phyloP scores from a whole-genome alignment of 108 stramenopile species.

The Hondaea fermentalgiana region DNA sequence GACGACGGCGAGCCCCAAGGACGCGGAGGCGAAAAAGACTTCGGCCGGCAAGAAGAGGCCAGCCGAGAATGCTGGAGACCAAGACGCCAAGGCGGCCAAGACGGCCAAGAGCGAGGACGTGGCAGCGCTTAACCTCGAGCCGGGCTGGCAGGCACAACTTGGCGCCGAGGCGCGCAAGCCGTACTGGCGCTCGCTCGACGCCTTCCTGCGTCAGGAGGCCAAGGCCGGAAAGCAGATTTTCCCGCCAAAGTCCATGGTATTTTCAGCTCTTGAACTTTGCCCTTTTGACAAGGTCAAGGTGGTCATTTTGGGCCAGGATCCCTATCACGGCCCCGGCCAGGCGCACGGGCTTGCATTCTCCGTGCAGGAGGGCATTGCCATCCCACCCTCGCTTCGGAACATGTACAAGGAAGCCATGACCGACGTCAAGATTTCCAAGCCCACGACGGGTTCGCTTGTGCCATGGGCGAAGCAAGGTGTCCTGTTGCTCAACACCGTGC shows the following conservation, averaged over 20 bases:
- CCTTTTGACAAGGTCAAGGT: slow-evolving; percentile 73
- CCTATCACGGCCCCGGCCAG: slow-evolving; percentile 84
- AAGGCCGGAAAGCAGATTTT: slow-evolving; percentile 48
- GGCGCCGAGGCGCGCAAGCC: slow-evolving; percentile 28
- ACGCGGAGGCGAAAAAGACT: too few species aligned
- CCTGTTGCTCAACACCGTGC: slow-evolving; percentile 81
- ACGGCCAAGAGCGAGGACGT: not conserved
- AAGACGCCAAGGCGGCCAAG: not conserved
- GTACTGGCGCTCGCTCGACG: slow-evolving; percentile 35
- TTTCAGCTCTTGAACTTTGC: slow-evolving; percentile 77
- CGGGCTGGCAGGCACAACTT: slow-evolving; percentile 3
- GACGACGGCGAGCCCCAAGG: too few species aligned
- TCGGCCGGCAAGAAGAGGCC: too few species aligned
- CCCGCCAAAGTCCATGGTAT: slow-evolving; percentile 69
- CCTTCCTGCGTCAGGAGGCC: slow-evolving; percentile 29
- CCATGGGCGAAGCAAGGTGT: slow-evolving; percentile 88
- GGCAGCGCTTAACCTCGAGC: not conserved
- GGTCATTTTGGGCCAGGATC: slow-evolving; percentile 98
- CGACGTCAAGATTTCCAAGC: slow-evolving; percentile 13
- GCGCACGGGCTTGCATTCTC: slow-evolving; percentile 62
- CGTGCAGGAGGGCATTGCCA: slow-evolving; percentile 59
- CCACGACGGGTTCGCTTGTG: slow-evolving; percentile 62
- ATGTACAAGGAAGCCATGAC: slow-evolving; percentile 74
- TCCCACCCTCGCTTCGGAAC: slow-evolving; percentile 83
- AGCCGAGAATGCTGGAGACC: not conserved